Evolutionary conservation across 768 basidiomycete species (phyloP), one percentile per base, ranked within the genome.

Genomic region (Auricularia cornea): DNA sequence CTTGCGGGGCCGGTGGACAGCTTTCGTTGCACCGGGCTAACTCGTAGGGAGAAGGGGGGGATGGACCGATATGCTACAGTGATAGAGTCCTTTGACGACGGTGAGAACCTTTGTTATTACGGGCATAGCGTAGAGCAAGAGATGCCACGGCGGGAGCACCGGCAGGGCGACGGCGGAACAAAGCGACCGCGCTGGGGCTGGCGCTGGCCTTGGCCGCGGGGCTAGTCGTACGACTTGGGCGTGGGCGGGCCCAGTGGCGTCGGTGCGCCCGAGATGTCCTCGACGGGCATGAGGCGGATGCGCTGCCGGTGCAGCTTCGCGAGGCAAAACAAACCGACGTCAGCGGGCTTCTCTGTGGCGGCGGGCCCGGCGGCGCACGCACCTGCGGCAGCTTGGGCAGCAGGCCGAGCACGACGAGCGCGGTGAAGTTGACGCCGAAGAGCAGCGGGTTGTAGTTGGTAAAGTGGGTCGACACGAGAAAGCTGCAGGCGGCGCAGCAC

Each of bases 341-440:
- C 54, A 65, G 63, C 59, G 56, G 62, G 61, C 33, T 51, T 68
- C 60, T 67, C 69, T 66, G 68, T 66, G 56, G 62, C 51, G 63
- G 61, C n/a, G 61, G 59, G 56, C 29, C 62, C 59, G 68, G 48
- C 59, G 38, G 56, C 62, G 32, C 52, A 68, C 26, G 60, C 75
- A 94, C 94, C 77, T 90, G 86, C 48, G 97, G 97, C n/a, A 98
- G 82, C 76, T 98, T 98, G 31, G 97, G 95, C 65, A 98, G 84
- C 29, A 90, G 90, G 65, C 95, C 78, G 38, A 83, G 73, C 14
- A 77, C 67, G 16, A 91, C 80, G 28, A 89, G 79, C 2, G 93
- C 89, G 2, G 89, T 79, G 65, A 98, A 81, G 71, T 98, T 98
- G 71, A 99, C 78, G 35, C 90, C 86, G 72, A 99, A 99, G 60